Conservation (phyloP, 2,329 filamentous ascomycete species). For the Nannizzia gypsea region DNA sequence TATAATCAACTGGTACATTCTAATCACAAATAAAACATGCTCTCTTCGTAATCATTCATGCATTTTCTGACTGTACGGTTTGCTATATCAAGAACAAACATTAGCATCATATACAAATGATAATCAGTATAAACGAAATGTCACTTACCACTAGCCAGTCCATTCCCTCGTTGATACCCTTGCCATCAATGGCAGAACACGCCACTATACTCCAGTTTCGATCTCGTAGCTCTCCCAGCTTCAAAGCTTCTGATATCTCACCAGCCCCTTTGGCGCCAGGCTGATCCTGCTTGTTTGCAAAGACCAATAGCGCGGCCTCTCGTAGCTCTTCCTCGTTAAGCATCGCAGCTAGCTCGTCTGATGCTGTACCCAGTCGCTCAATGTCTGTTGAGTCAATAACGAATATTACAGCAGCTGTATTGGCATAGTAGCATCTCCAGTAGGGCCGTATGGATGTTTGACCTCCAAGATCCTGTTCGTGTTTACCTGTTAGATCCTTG, state of each 20-base stretch:
- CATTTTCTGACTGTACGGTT: slow-evolving; percentile 35
- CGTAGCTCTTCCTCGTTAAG: slow-evolving; percentile 92
- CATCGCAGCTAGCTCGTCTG: slow-evolving; percentile 89
- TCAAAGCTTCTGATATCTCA: slow-evolving; percentile 89
- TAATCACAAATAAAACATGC: not conserved
- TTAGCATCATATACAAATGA: slow-evolving; percentile 9
- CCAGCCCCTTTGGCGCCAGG: slow-evolving; percentile 92
- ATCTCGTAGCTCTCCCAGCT: slow-evolving; percentile 80
- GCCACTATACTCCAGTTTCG: slow-evolving; percentile 99
- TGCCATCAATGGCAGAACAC: slow-evolving; percentile 89
- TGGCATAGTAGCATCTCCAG: slow-evolving; percentile 98
- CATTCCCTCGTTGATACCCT: slow-evolving; percentile 94
- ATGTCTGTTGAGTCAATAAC: slow-evolving; percentile 98
- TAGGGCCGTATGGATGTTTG: slow-evolving; percentile 98
- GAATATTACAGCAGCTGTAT: slow-evolving; percentile 96
- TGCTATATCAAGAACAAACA: slow-evolving; percentile 21
- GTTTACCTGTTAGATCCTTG: slow-evolving; percentile 1
- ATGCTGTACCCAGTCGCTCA: slow-evolving; percentile 80
- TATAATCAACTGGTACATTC: not conserved
- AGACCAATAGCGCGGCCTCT: slow-evolving; percentile 83
- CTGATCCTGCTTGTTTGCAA: slow-evolving; percentile 98
- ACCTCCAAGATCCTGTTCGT: slow-evolving; percentile 67
- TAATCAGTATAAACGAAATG: not conserved
- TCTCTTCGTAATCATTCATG: slow-evolving; percentile 25
- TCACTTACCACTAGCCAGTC: slow-evolving; percentile 83